Base-by-base conservation (phyloP, 2,329 filamentous ascomycete species). In the Emmonsiellopsis sp. region DNA sequence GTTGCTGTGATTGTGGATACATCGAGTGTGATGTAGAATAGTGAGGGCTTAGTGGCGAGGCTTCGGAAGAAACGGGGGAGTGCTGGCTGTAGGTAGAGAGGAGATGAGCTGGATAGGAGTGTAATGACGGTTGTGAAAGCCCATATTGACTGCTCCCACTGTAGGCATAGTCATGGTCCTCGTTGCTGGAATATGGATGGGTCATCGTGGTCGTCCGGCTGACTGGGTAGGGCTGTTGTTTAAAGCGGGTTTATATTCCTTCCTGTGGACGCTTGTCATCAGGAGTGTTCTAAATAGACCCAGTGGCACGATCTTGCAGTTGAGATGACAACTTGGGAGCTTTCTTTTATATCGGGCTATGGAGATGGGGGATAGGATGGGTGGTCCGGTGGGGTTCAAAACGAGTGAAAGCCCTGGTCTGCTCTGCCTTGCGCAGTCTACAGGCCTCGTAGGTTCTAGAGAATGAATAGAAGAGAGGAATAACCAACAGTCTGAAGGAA, bases 71-170 rank as follows among this genome's bases (percentile, higher is more conserved):
- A n/a, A 72, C 56, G 26, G 56, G 58, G 11, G 67, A 44, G 13
- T 35, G 59, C 42, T 68, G 70, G 43, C 57, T 65, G 55, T 69
- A 71, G 9, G 67, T 63, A 16, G 70, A 59, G 26, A 65, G 63
- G 52, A 70, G 69, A 30, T 69, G 66, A 44, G 65, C 53, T 37
- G 67, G 60, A 55, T 73, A 75, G 13, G 69, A 61, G 55, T 68
- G 61, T 67, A 70, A 51, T 63, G 63, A 54, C 61, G 68, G 45
- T 31, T 59, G 57, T 31, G 61, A 57, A 37, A 61, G 49, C 42
- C 58, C 57, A 58, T 65, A 64, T 48, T 59, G 62, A 52, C 57
- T 51, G 50, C 57, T 58, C 54, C 57, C 55, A 54, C 58, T 56
- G 52, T 58, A 59, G 26, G 57, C 56, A 54, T 65, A 65, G 54